phyloP scores from a whole-genome alignment of 306 rosid genomes.

The Pachyrhizus erosus region DNA sequence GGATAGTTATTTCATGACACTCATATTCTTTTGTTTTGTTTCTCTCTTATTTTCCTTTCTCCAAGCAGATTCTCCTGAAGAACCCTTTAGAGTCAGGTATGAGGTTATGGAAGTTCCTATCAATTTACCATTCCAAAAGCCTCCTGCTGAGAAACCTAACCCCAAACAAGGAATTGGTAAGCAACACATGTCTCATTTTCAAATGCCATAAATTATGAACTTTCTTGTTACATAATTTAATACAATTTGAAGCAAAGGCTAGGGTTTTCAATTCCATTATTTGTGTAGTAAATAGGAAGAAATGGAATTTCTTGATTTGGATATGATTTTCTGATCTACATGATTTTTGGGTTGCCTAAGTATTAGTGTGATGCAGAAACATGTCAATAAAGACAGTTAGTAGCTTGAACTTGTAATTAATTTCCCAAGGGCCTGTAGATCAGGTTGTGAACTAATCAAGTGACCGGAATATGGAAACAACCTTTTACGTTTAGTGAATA shows the following conservation, averaged over 20 bases:
- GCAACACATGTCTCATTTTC: conserved; percentile 41
- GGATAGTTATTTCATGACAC: not conserved
- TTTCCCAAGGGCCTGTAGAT: conserved; percentile 12
- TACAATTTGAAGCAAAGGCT: not conserved
- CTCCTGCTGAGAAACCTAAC: conserved; percentile 92
- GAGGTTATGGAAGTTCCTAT: conserved; percentile 83
- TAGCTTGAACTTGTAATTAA: conserved; percentile 12
- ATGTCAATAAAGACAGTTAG: conserved; percentile 21
- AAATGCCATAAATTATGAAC: not conserved
- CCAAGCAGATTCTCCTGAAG: conserved; percentile 71
- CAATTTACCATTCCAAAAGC: conserved; percentile 89
- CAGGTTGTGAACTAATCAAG: conserved; percentile 3
- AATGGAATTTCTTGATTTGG: conserved; percentile 5
- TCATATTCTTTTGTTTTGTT: not conserved
- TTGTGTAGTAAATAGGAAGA: conserved; percentile 14
- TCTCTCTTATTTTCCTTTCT: conserved; percentile 7
- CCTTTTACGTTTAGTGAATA: conserved; percentile 10
- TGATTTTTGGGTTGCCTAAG: conserved; percentile 27
- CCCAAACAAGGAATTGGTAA: conserved; percentile 99
- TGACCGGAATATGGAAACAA: not conserved
- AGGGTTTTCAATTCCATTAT: conserved; percentile 14
- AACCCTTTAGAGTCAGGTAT: conserved; percentile 85
- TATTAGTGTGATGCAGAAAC: conserved; percentile 1
- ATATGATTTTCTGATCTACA: conserved; percentile 34
- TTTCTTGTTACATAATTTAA: conserved; percentile 28